Percentiles rank a stretch among this genome's conserved stretches.
Evolutionary conservation across 208 protist genomes (phyloP).

Genomic region (Leishmania major): DNA sequence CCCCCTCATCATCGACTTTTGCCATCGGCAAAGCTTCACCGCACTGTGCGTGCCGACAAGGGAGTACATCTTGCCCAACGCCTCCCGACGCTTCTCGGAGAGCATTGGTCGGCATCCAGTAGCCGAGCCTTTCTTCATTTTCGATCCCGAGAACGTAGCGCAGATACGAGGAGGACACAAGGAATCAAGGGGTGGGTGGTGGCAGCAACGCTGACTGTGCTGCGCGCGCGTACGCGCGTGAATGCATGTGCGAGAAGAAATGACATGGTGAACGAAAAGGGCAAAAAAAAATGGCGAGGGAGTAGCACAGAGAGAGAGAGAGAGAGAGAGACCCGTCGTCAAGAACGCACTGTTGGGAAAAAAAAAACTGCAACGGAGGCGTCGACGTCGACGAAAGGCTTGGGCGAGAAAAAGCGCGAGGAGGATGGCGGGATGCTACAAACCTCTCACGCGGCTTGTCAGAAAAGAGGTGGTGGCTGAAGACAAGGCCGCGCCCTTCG

Average conservation of each 20-base stretch:
- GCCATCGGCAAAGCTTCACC: conserved; percentile 97
- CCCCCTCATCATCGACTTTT: conserved; percentile 97
- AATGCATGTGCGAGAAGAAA: background rate
- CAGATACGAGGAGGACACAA: background rate
- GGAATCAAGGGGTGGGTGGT: background rate
- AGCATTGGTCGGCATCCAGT: conserved; percentile 71
- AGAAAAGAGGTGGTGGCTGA: background rate
- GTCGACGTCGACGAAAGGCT: background rate
- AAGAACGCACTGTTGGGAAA: background rate
- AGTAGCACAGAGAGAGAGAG: background rate
- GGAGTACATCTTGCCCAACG: conserved; percentile 83
- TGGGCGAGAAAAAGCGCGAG: background rate
- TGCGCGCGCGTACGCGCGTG: background rate
- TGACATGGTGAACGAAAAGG: background rate
- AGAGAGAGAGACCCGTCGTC: background rate
- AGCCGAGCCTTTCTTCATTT: conserved; percentile 24
- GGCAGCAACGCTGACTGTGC: background rate
- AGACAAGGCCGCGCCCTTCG: no score
- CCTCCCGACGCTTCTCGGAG: conserved; percentile 62
- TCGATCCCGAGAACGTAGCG: background rate
- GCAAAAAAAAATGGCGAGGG: background rate
- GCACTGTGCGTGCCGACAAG: conserved; percentile 95
- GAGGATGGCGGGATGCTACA: background rate
- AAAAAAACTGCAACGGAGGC: background rate
- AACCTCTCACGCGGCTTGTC: background rate